Conservation (phyloP, 1,284 basidiomycete genomes). For the Ustilago esculenta region DNA sequence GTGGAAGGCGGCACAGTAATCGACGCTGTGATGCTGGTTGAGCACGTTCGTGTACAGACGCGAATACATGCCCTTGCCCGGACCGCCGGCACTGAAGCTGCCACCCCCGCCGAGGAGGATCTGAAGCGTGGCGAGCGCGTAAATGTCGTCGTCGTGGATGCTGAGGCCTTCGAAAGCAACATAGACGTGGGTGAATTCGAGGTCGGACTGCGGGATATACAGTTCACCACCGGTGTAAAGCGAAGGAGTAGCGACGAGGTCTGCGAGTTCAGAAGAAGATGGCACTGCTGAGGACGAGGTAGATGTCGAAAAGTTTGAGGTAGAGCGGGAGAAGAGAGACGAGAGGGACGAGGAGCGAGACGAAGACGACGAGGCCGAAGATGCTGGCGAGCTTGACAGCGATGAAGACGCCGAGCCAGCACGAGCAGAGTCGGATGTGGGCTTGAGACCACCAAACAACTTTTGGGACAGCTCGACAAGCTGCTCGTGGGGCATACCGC, state of each 20-base stretch:
- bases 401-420: slow-evolving; percentile 16
- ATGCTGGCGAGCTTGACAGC: slow-evolving; percentile 24
- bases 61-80: slow-evolving; percentile 99
- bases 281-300: slow-evolving; percentile 51
- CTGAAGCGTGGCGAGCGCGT: slow-evolving; percentile 92
- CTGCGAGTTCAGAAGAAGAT: slow-evolving; percentile 29
- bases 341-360: slow-evolving; percentile 69
- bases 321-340: slow-evolving; percentile 71
- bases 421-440: slow-evolving; percentile 9
- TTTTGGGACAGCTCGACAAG: slow-evolving; percentile 85
- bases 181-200: slow-evolving; percentile 92
- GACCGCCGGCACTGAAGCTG: slow-evolving; percentile 92
- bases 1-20: slow-evolving; percentile 97
- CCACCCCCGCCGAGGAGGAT: slow-evolving; percentile 94
- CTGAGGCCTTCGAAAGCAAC: slow-evolving; percentile 91
- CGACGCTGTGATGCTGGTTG: slow-evolving; percentile 91
- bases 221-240: slow-evolving; percentile 84
- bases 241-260: slow-evolving; percentile 69
- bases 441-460: slow-evolving; percentile 76
- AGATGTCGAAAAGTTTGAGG: slow-evolving; percentile 52
- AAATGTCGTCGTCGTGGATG: slow-evolving; percentile 93
- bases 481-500: slow-evolving; percentile 88
- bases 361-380: slow-evolving; percentile 65
- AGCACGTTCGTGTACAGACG: slow-evolving; percentile 96
- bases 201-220: slow-evolving; percentile 74